Conservation (phyloP, 2,329 filamentous ascomycete genomes). For the Scedosporium apiospermum region DNA sequence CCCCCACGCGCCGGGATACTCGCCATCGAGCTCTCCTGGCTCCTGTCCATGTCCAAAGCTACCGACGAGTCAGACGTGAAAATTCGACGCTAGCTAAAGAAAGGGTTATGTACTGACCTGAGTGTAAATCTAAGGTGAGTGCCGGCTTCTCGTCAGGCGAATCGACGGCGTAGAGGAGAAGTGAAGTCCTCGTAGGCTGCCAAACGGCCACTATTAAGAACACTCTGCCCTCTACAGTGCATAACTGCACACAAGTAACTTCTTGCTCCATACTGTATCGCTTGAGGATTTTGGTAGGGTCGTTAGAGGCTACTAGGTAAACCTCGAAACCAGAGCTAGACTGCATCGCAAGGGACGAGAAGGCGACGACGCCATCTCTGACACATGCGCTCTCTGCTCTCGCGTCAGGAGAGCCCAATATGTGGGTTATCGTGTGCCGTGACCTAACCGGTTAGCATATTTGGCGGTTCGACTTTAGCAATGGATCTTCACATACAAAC, state of each 20-base stretch:
- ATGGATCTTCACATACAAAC: neutral
- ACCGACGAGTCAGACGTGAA: neutral
- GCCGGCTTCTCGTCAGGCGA: neutral
- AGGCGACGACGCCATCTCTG: slow-evolving; percentile 24
- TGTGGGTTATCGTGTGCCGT: slow-evolving; percentile 21
- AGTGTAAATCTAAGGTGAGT: neutral
- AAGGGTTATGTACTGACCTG: neutral
- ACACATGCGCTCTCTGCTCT: slow-evolving; percentile 34
- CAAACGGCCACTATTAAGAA: slow-evolving; percentile 19
- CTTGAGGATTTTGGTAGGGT: neutral
- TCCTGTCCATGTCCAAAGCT: no score
- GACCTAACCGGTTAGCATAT: slow-evolving; percentile 12
- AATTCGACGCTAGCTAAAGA: neutral
- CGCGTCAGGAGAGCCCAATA: slow-evolving; percentile 17
- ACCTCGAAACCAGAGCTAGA: neutral
- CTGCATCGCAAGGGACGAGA: slow-evolving; percentile 27
- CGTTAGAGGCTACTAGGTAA: neutral
- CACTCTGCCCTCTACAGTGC: slow-evolving; percentile 12
- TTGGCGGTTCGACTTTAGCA: neutral
- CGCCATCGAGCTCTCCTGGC: neutral
- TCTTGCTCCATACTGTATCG: slow-evolving; percentile 19
- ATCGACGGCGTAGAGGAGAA: slow-evolving; percentile 7
- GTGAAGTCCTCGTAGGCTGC: slow-evolving; percentile 8
- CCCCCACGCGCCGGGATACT: neutral
- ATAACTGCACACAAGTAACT: slow-evolving; percentile 35